phyloP scores from a whole-genome alignment of 345 rosid genomes.

The Rhizophora mangle region DNA sequence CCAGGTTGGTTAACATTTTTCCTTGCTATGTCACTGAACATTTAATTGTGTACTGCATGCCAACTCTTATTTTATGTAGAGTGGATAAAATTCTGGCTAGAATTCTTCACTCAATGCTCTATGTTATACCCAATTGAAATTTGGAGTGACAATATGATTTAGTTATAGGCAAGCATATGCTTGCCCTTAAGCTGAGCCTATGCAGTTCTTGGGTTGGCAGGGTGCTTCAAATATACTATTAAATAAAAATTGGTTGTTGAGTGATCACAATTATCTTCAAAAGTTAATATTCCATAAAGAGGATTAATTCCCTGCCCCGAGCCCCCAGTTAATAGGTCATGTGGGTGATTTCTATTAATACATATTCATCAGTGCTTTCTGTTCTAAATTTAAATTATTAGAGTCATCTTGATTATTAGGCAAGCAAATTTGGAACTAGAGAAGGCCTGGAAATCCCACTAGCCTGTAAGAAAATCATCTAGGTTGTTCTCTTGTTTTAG shows the following conservation, averaged over 20 bases:
- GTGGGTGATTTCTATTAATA: neutral
- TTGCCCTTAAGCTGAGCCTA: neutral
- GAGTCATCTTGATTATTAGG: neutral
- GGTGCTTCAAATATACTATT: too few relatives aligned
- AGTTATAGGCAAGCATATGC: neutral
- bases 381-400: neutral
- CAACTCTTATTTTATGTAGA: neutral
- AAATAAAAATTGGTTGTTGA: neutral
- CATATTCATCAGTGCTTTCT: neutral
- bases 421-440: neutral
- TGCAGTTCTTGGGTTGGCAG: too few relatives aligned
- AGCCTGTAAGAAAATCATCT: neutral
- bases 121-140: neutral
- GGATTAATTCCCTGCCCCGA: neutral
- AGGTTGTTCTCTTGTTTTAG: neutral
- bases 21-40: neutral
- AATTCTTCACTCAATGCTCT: neutral
- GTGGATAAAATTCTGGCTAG: neutral
- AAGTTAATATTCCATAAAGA: neutral
- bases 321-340: too few relatives aligned
- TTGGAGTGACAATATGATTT: neutral
- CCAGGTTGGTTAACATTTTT: conserved; percentile 40
- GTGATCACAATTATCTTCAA: neutral
- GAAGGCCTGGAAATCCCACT: neutral
- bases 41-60: neutral